A percentile compares a stretch with the other conserved stretches of the same genome.
Evolutionary conservation across 2,329 filamentous ascomycete genomes (phyloP).

Genomic region (Teratosphaeria zuluensis): DNA sequence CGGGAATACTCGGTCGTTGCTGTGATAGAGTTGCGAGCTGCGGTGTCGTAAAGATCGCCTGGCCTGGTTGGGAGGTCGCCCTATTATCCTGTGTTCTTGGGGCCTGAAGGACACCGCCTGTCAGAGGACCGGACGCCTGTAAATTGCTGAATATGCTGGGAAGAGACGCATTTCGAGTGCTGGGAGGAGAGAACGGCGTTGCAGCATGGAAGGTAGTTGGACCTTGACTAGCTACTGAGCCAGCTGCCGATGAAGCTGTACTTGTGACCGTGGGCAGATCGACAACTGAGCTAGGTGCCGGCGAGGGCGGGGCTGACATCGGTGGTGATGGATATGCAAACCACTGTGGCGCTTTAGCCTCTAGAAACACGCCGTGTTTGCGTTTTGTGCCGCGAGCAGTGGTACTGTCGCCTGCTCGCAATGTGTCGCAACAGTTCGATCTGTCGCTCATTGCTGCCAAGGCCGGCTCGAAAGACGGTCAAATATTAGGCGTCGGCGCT

Average conservation of each 20-base stretch:
- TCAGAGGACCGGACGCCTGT: neutral
- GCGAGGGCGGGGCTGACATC: slow-evolving; percentile 42
- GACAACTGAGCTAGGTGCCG: slow-evolving; percentile 13
- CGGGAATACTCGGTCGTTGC: neutral
- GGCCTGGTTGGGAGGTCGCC: neutral
- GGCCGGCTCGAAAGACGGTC: slow-evolving; percentile 8
- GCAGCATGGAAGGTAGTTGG: neutral
- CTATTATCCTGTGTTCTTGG: neutral
- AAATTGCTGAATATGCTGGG: neutral
- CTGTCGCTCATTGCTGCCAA: slow-evolving; percentile 5
- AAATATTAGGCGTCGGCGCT: neutral
- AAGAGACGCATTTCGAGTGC: neutral
- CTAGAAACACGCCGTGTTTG: slow-evolving; percentile 5
- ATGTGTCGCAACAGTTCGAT: slow-evolving; percentile 4
- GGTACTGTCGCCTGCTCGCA: slow-evolving; percentile 3
- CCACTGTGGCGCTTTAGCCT: slow-evolving; percentile 4
- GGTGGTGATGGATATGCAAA: slow-evolving; percentile 38
- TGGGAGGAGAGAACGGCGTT: neutral
- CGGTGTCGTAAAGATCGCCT: neutral
- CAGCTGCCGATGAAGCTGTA: neutral
- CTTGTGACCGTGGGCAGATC: neutral
- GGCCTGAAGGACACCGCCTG: slow-evolving; percentile 1
- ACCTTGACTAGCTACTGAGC: neutral
- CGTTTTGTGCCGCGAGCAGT: slow-evolving; percentile 8
- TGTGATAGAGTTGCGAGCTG: neutral